These are phyloP conservation scores for Hericium rajendrae DNA, from an alignment of 768 basidiomycete species.

Conservation along the genomic window DNA sequence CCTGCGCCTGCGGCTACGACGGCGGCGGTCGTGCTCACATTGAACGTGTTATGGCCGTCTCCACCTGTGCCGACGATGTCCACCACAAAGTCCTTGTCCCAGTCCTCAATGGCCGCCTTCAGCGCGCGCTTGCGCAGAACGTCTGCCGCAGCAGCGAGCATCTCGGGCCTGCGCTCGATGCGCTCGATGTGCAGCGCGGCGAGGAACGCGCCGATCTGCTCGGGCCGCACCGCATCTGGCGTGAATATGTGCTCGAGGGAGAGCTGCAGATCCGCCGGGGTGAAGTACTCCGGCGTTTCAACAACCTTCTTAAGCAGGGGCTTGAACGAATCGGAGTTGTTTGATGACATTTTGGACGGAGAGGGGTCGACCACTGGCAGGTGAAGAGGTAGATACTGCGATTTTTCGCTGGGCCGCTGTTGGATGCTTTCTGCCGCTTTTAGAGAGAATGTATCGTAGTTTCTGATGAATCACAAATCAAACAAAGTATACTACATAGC, in stretches of 20 bases:
- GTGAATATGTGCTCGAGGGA: slow-evolving; percentile 72
- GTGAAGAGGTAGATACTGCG: neutral
- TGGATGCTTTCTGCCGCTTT: neutral
- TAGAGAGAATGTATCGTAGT: neutral
- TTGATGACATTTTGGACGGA: neutral
- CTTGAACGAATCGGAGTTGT: slow-evolving; percentile 53
- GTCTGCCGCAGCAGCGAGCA: slow-evolving; percentile 69
- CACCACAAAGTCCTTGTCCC: slow-evolving; percentile 53
- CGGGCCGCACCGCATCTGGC: slow-evolving; percentile 50
- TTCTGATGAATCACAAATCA: neutral
- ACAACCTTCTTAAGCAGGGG: slow-evolving; percentile 68
- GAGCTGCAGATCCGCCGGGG: slow-evolving; percentile 56
- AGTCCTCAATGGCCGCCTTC: slow-evolving; percentile 47
- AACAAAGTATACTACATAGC: neutral
- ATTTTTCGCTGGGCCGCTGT: neutral
- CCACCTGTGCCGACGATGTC: slow-evolving; percentile 93
- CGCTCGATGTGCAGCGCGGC: slow-evolving; percentile 76
- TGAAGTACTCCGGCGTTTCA: slow-evolving; percentile 76
- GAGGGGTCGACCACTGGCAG: neutral
- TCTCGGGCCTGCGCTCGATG: slow-evolving; percentile 65
- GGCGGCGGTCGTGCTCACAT: slow-evolving; percentile 91
- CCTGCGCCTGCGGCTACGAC: slow-evolving; percentile 94
- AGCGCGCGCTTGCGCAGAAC: slow-evolving; percentile 64
- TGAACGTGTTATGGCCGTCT: slow-evolving; percentile 93
- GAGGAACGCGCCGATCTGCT: slow-evolving; percentile 85